Percentiles rank a stretch among this genome's conserved stretches.
phyloP scores from a whole-genome alignment of 176 grass and related monocot species.

The Sorghum bicolor region DNA sequence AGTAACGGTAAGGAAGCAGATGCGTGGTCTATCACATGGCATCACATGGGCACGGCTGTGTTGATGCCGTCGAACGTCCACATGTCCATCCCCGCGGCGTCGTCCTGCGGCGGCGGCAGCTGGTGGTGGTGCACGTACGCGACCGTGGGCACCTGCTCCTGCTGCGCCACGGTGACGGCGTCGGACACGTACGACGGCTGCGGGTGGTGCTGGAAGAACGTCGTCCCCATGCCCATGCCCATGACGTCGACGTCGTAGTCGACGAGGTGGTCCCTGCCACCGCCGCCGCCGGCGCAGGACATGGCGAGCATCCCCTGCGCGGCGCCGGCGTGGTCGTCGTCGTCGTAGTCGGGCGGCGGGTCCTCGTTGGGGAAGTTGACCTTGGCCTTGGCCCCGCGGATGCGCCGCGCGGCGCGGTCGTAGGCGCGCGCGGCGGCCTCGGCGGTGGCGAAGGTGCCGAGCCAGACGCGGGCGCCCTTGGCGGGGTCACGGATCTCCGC shows the following conservation, averaged over 20 bases:
- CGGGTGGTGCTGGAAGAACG: conserved; percentile 33
- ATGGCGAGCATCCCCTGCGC: neutral
- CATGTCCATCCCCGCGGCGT: conserved; percentile 22
- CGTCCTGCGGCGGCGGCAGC: neutral
- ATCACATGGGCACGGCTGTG: conserved; percentile 25
- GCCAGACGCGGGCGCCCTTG: conserved; percentile 81
- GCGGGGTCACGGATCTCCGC: conserved; percentile 88
- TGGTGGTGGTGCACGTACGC: conserved; percentile 22
- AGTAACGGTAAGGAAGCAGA: neutral
- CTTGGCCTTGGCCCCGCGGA: conserved; percentile 82
- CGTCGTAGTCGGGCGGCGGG: conserved; percentile 20
- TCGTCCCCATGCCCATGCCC: neutral
- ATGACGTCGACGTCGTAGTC: conserved; percentile 31
- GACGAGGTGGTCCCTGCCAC: neutral
- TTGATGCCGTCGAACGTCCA: conserved; percentile 35
- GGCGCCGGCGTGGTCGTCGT: neutral
- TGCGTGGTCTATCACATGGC: neutral
- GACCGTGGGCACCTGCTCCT: neutral
- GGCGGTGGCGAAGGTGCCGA: conserved; percentile 83
- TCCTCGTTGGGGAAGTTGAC: conserved; percentile 95
- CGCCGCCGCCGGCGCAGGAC: neutral
- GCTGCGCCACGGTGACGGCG: neutral
- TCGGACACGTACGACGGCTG: neutral
- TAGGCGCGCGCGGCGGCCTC: conserved; percentile 77
- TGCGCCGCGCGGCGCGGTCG: conserved; percentile 69